These are phyloP conservation scores for Lachancea fermentati DNA, from an alignment of 805 yeast genomes.

Conservation along the genomic window DNA sequence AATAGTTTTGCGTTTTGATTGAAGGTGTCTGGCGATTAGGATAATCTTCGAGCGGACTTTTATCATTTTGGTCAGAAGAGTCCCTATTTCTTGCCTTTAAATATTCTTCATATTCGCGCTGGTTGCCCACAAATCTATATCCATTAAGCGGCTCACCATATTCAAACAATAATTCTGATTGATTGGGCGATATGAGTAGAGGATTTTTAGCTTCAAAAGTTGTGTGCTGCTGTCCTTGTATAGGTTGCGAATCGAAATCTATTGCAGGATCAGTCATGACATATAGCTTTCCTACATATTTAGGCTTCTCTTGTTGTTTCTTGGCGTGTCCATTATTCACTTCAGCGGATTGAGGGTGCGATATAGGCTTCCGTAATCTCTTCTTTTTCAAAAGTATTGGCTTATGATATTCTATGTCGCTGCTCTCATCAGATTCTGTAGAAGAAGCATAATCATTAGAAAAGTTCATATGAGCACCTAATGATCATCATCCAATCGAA, in stretches of 20 bases:
- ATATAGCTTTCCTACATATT: background rate
- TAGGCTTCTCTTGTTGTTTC: background rate
- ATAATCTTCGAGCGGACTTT: too few relatives aligned
- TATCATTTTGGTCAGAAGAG: background rate
- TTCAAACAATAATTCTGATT: slow-evolving; percentile 4
- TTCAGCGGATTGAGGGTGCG: background rate
- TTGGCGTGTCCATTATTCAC: too few relatives aligned
- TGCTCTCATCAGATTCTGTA: slow-evolving; percentile 3
- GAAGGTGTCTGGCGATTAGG: too few relatives aligned
- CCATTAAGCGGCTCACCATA: slow-evolving; percentile 7
- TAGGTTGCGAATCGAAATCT: background rate
- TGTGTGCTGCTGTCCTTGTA: background rate
- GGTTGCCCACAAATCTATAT: slow-evolving; percentile 6
- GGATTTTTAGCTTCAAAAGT: background rate
- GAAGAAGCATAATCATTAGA: slow-evolving; percentile 2
- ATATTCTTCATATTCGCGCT: slow-evolving; percentile 2
- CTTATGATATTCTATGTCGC: background rate
- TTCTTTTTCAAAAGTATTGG: slow-evolving; percentile 1
- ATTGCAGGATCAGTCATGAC: background rate
- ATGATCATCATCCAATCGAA: background rate
- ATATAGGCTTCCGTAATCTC: background rate
- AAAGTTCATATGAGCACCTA: slow-evolving; percentile 4
- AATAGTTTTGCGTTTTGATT: background rate
- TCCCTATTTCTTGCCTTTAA: background rate
- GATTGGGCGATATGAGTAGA: background rate